Base-by-base conservation (phyloP, 1,139 yeast species). In the Petasospora fabianii region DNA sequence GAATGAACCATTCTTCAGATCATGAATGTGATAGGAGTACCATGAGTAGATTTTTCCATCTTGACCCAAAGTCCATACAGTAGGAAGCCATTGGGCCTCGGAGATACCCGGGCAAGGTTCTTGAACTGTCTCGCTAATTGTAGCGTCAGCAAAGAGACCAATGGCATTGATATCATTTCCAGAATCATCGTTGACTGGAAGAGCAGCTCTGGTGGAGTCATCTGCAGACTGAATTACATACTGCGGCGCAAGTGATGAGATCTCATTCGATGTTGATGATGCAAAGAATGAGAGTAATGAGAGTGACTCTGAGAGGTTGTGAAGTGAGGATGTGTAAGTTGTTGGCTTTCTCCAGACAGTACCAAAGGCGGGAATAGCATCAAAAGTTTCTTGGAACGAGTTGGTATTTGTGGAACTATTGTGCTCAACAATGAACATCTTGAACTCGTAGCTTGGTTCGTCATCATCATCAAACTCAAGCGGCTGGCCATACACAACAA, bases 111-210 rank as follows among this genome's bases (percentile, higher is more conserved):
- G 59, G 48, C 80, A 74, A 0, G 92, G 86, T 21, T 74, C 71
- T 4, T 54, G 39, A 2, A 80, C 77, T 2, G 50, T 52, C 6
- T 66, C 67, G 1, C 59, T 55, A 5, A 76, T 64, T 6, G 72
- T 63, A 13, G 79, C 53, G 55, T 85, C 95, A 4, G 85, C 38
- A 0, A 75, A 77, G 24, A 84, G 50, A 2, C 96, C 96, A 16
- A 84, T 64, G 0, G 90, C 79, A 2, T 84, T 74, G 6, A 84
- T 73, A 54, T 85, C 95, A 36, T 75, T 82, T 28, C 73, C 77
- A 0, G 80, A 63, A 2, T 71, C 80, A 13, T 75, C 80, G 55
- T 75, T 75, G 48, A 85, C 65, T 1, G 96, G 95, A 47, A 85
- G 66, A 12, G 75, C 73, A 0, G 95, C 92, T 38, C 84, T 70